Evolutionary conservation across 108 stramenopile genomes (phyloP).

Genomic region (Cyclotella atomus): DNA sequence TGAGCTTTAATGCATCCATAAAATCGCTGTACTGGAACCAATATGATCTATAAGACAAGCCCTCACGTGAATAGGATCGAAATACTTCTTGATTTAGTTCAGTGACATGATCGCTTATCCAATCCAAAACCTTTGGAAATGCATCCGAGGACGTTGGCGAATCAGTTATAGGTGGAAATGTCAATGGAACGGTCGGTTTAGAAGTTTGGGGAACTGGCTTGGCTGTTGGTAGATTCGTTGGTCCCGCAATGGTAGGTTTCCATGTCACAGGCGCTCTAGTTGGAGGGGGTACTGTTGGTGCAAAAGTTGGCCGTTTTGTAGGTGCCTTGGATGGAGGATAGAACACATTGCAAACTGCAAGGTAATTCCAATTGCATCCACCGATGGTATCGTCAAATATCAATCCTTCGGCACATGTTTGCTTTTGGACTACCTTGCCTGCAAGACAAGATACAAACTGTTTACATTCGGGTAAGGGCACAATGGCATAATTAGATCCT

Average conservation of each 20-base stretch:
- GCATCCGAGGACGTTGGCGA: background rate
- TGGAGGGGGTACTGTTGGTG: slow-evolving; percentile 2
- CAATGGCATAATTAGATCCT: background rate
- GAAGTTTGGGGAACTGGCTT: background rate
- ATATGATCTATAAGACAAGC: slow-evolving; percentile 17
- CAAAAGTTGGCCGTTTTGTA: background rate
- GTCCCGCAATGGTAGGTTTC: background rate
- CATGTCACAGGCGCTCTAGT: background rate
- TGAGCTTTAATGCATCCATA: slow-evolving; percentile 8
- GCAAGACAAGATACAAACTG: background rate
- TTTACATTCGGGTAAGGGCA: slow-evolving; percentile 16
- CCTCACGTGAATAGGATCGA: slow-evolving; percentile 11
- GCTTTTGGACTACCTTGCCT: background rate
- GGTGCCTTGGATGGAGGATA: background rate
- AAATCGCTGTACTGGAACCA: slow-evolving; percentile 31
- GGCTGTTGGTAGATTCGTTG: background rate
- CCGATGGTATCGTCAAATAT: background rate
- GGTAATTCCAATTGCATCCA: slow-evolving; percentile 10
- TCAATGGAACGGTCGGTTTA: background rate
- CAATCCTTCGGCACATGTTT: slow-evolving; percentile 5
- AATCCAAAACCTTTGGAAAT: background rate
- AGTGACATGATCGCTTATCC: background rate
- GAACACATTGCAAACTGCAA: background rate
- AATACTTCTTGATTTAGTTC: slow-evolving; percentile 6
- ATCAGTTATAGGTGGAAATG: background rate